phyloP scores from a whole-genome alignment of 805 yeast genomes.

The Myxozyma mucilagina region DNA sequence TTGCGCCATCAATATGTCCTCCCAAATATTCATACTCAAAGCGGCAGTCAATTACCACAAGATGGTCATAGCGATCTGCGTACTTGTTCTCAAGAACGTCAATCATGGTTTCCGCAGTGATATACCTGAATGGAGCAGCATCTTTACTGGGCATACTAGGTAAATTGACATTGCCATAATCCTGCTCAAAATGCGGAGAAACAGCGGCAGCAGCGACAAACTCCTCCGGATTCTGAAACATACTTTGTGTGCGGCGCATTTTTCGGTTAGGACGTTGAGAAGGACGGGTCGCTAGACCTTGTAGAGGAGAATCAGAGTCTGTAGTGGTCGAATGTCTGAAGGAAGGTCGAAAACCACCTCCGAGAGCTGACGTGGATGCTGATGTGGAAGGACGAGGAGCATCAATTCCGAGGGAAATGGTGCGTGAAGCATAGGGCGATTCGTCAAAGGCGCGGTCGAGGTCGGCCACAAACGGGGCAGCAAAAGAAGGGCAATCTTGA shows the following conservation, averaged over 20 bases:
- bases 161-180: slow-evolving; percentile 16
- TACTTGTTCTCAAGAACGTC: slow-evolving; percentile 59
- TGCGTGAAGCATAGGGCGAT: slow-evolving; percentile 7
- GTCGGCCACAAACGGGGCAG: not conserved
- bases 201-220: slow-evolving; percentile 35
- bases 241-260: slow-evolving; percentile 64
- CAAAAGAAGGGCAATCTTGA: not conserved
- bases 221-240: slow-evolving; percentile 62
- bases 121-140: slow-evolving; percentile 66
- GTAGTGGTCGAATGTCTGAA: slow-evolving; percentile 3
- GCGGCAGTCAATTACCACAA: slow-evolving; percentile 78
- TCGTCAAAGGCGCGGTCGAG: slow-evolving; percentile 15
- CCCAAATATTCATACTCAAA: slow-evolving; percentile 90
- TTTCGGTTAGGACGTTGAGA: slow-evolving; percentile 34
- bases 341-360: slow-evolving; percentile 23
- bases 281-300: slow-evolving; percentile 16
- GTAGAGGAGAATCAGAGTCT: slow-evolving; percentile 20
- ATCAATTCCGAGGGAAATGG: slow-evolving; percentile 21
- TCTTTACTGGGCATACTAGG: slow-evolving; percentile 15
- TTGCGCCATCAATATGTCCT: slow-evolving; percentile 85
- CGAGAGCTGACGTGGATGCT: slow-evolving; percentile 3
- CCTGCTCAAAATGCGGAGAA: slow-evolving; percentile 26
- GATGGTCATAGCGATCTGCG: slow-evolving; percentile 54
- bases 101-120: slow-evolving; percentile 58
- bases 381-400: slow-evolving; percentile 19